Percentiles rank a stretch among this genome's conserved stretches.
phyloP scores from a whole-genome alignment of 495 filamentous ascomycete species.

The Lasiosphaeria hispida region DNA sequence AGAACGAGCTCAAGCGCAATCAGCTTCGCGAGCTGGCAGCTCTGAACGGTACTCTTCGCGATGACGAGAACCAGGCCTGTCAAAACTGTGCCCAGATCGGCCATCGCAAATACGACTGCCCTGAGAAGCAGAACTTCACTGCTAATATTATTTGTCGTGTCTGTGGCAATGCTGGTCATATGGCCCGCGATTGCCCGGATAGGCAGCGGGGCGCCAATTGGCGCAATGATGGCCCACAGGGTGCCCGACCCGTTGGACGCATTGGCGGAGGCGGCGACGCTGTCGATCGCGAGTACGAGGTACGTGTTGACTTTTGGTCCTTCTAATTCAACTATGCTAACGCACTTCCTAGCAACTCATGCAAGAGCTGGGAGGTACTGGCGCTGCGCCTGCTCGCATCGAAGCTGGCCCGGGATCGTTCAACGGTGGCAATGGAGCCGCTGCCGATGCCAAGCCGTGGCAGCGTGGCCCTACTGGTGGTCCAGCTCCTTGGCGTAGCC shows the following conservation, averaged over 20 bases:
- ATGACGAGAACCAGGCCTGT: conserved; percentile 98
- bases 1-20: conserved; percentile 97
- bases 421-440: conserved; percentile 38
- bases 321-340: conserved; percentile 32
- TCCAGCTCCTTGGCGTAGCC: conserved; percentile 71
- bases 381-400: conserved; percentile 72
- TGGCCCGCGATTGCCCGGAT: conserved; percentile 70
- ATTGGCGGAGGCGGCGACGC: conserved; percentile 76
- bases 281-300: conserved; percentile 92
- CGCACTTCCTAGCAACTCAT: conserved; percentile 74
- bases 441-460: conserved; percentile 75
- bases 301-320: conserved; percentile 42
- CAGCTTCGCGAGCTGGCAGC: conserved; percentile 96
- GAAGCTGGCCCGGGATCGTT: conserved; percentile 75
- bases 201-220: conserved; percentile 85
- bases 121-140: conserved; percentile 95
- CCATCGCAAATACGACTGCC: conserved; percentile 98
- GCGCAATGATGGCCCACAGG: conserved; percentile 68
- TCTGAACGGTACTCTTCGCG: conserved; percentile 95
- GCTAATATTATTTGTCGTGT: conserved; percentile 99
- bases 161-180: conserved; percentile 63
- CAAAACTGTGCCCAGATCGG: conserved; percentile 99
- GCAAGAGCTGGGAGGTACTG: conserved; percentile 81
- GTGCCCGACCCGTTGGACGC: conserved; percentile 52
- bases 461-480: conserved; percentile 85